These are phyloP conservation scores for Venturiaceae sp. DNA, from an alignment of 2,329 filamentous ascomycete species.

Conservation along the genomic window DNA sequence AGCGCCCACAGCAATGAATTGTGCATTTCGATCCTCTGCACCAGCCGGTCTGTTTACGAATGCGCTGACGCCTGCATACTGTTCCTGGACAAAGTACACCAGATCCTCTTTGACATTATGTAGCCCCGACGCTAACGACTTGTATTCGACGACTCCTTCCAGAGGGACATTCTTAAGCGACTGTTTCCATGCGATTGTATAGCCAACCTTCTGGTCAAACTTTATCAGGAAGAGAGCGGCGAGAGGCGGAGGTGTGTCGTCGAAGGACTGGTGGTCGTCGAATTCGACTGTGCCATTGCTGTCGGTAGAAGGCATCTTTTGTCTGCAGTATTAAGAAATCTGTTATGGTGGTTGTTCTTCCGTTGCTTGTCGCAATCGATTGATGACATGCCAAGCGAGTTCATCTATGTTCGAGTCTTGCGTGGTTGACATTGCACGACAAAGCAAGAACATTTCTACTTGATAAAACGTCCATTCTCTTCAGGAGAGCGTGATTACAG, in stretches of 20 bases:
- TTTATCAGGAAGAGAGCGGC: slow-evolving; percentile 80
- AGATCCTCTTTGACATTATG: slow-evolving; percentile 84
- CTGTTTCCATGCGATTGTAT: slow-evolving; percentile 82
- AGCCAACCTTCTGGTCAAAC: slow-evolving; percentile 86
- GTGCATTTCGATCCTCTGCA: slow-evolving; percentile 72
- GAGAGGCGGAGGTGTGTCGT: slow-evolving; percentile 36
- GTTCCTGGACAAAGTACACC: slow-evolving; percentile 81
- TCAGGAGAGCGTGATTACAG: too few species aligned
- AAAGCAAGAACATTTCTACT: too few species aligned
- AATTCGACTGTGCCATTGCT: too few species aligned
- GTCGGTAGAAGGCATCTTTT: too few species aligned
- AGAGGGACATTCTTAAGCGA: slow-evolving; percentile 52
- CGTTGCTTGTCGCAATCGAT: too few species aligned
- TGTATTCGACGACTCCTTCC: slow-evolving; percentile 88
- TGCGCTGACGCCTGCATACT: slow-evolving; percentile 80
- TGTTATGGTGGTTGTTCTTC: too few species aligned
- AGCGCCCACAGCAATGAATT: slow-evolving; percentile 86
- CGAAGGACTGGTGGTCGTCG: not conserved
- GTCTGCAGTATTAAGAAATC: too few species aligned
- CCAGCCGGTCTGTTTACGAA: slow-evolving; percentile 79
- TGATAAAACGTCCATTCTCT: too few species aligned
- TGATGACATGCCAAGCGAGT: too few species aligned
- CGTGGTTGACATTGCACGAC: too few species aligned
- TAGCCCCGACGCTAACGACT: slow-evolving; percentile 85
- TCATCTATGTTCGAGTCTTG: too few species aligned